These are phyloP conservation scores for Heliamphora exappendiculata DNA, from an alignment of 148 eudicot genomes.

Conservation along the genomic window DNA sequence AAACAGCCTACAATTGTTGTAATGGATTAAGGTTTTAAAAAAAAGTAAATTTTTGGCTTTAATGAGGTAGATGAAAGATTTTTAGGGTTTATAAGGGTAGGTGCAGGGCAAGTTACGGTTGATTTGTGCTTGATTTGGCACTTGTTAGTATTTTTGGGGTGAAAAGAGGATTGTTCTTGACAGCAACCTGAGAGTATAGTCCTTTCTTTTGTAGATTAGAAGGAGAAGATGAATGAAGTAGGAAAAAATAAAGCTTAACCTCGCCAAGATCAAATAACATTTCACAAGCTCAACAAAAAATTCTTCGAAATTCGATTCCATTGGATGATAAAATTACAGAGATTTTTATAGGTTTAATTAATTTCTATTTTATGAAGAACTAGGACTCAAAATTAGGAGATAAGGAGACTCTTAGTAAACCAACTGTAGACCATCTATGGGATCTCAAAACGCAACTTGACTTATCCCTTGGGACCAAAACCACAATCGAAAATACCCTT, in stretches of 20 bases:
- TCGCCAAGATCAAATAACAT: not conserved
- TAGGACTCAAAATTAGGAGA: no score
- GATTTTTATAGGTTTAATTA: not conserved
- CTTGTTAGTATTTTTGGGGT: not conserved
- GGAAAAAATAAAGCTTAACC: no score
- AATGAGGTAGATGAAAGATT: not conserved
- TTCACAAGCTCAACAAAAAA: not conserved
- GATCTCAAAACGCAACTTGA: not conserved
- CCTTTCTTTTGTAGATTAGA: no score
- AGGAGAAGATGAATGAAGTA: no score
- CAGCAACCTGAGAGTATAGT: not conserved
- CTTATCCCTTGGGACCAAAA: not conserved
- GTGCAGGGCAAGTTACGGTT: not conserved
- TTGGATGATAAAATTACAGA: not conserved
- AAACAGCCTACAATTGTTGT: not conserved
- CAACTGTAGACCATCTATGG: not conserved
- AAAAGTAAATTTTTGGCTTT: not conserved
- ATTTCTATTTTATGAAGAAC: not conserved
- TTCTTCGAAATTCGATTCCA: not conserved
- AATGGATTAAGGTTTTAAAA: not conserved
- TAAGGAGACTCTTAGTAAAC: not conserved
- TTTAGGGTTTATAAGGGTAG: not conserved
- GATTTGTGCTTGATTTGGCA: not conserved
- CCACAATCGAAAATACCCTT: not conserved
- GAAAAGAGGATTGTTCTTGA: no score